These are phyloP conservation scores for Hypoxylon sp. DNA, from an alignment of 2,329 filamentous ascomycete species.

Conservation along the genomic window DNA sequence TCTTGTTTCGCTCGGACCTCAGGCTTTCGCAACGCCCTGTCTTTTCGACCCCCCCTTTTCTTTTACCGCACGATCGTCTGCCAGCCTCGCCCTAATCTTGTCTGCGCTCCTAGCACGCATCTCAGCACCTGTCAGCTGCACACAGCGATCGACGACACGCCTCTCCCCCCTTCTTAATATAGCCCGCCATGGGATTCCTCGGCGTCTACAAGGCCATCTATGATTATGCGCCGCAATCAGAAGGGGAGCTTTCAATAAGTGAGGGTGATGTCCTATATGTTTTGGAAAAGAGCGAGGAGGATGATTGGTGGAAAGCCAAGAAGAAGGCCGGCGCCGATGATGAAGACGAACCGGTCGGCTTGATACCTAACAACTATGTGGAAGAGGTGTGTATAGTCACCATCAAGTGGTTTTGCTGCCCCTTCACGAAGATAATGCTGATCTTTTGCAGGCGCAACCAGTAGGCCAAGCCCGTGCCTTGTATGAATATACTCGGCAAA, in stretches of 20 bases:
- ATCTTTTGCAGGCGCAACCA: constrained; percentile 70
- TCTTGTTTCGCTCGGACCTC: constrained; percentile 2
- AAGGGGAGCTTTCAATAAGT: constrained; percentile 85
- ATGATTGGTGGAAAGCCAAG: constrained; percentile 97
- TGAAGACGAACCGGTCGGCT: constrained; percentile 89
- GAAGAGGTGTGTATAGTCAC: constrained; percentile 78
- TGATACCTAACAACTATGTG: constrained; percentile 95
- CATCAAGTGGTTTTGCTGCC: not conserved
- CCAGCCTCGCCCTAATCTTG: constrained; percentile 15
- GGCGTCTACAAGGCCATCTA: constrained; percentile 92
- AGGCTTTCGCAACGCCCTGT: constrained; percentile 9
- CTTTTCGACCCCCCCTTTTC: constrained; percentile 11
- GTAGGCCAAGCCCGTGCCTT: constrained; percentile 85
- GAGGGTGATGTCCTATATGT: constrained; percentile 93
- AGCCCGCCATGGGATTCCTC: constrained; percentile 83
- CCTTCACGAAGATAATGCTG: constrained; percentile 65
- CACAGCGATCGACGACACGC: constrained; percentile 1
- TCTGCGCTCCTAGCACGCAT: constrained; percentile 15
- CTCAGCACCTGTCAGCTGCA: not conserved
- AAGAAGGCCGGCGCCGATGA: constrained; percentile 87
- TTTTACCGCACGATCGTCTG: constrained; percentile 16
- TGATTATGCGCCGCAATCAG: constrained; percentile 90
- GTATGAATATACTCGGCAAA: constrained; percentile 98
- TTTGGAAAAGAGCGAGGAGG: constrained; percentile 82
- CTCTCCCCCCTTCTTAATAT: constrained; percentile 5